Evolutionary conservation across 768 basidiomycete genomes (phyloP).

Genomic region (Rickenella mellea): DNA sequence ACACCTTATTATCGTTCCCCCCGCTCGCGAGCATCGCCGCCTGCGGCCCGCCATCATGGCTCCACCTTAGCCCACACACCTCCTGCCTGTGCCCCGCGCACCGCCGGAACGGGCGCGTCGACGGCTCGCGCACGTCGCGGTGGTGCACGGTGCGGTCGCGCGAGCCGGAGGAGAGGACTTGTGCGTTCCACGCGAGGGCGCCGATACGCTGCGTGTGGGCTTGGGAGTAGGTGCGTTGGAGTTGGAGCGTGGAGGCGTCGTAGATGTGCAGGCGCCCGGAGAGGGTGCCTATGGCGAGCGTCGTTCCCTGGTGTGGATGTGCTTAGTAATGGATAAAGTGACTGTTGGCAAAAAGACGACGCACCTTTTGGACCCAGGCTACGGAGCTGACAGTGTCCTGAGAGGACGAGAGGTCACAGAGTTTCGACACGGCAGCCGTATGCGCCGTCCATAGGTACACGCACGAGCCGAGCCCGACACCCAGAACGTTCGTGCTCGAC

Average conservation of each 20-base stretch:
- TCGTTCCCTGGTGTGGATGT: conserved; percentile 48
- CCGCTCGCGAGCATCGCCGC: conserved; percentile 75
- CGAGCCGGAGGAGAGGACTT: conserved; percentile 82
- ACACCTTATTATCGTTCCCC: conserved; percentile 98
- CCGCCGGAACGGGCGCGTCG: conserved; percentile 57
- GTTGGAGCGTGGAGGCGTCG: conserved; percentile 69
- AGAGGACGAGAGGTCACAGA: conserved; percentile 66
- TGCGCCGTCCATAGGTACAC: conserved; percentile 98
- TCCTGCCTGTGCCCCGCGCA: conserved; percentile 81
- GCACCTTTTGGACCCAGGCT: conserved; percentile 81
- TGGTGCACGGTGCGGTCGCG: conserved; percentile 87
- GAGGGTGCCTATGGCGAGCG: conserved; percentile 90
- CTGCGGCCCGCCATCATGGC: conserved; percentile 36
- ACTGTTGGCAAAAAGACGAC: conserved; percentile 7
- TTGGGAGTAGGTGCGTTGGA: conserved; percentile 71
- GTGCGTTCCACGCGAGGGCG: conserved; percentile 87
- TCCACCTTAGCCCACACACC: conserved; percentile 95
- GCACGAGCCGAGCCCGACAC: conserved; percentile 83
- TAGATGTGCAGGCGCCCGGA: conserved; percentile 86
- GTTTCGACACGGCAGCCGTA: conserved; percentile 83
- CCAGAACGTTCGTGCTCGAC: conserved; percentile 91
- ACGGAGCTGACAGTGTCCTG: conserved; percentile 78
- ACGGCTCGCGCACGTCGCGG: conserved; percentile 77
- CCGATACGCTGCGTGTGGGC: conserved; percentile 90
- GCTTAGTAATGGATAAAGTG: not conserved